Conservation (phyloP, 2,329 filamentous ascomycete species). For the Sclerotinia sclerotiorum region DNA sequence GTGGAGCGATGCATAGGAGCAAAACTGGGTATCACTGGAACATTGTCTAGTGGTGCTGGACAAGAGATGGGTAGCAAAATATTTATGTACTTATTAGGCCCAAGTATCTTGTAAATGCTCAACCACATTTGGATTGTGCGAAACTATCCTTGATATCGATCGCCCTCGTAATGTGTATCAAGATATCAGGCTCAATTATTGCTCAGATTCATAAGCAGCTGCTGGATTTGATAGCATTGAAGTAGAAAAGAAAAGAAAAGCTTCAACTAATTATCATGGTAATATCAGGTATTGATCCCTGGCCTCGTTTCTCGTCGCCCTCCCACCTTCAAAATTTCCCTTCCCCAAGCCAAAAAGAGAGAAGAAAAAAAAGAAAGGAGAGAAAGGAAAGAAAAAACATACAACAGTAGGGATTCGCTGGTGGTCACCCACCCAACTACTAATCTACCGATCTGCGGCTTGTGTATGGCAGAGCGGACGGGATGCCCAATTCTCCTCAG, state of each 20-base stretch:
- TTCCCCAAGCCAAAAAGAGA: background rate
- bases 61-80: background rate
- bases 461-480: conserved; percentile 17
- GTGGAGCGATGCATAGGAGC: background rate
- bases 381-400: background rate
- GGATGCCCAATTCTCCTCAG: conserved; percentile 14
- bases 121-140: no score
- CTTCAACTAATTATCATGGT: background rate
- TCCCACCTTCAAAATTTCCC: no score
- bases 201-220: background rate
- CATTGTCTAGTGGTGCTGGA: no score
- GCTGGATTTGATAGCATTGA: background rate
- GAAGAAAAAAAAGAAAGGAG: no score
- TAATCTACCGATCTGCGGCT: conserved; percentile 17
- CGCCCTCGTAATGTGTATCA: background rate
- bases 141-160: no score
- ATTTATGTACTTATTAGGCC: background rate
- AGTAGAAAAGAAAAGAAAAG: background rate
- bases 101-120: background rate
- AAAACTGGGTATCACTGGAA: background rate
- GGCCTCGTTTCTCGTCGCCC: background rate
- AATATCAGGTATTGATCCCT: background rate
- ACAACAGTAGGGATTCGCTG: conserved; percentile 14
- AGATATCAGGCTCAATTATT: background rate
- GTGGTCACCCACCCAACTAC: conserved; percentile 15